Evolutionary conservation across 106 monocot species (phyloP).

Genomic region (Cymbidium sinense): DNA sequence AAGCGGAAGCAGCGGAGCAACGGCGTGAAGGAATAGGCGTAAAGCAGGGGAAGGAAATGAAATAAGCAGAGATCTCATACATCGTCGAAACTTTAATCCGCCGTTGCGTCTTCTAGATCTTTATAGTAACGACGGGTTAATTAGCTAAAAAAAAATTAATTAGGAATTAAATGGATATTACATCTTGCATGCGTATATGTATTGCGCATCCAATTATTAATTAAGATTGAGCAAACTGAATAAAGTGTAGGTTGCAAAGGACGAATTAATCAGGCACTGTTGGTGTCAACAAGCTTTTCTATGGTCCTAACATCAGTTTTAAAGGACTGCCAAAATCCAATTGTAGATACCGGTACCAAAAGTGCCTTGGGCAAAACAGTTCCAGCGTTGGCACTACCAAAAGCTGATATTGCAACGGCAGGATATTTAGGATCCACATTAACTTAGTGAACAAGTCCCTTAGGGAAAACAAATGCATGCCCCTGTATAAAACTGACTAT

Average conservation of each 20-base stretch:
- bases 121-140: too few species aligned
- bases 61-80: too few species aligned
- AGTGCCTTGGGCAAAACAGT: conserved; percentile 13
- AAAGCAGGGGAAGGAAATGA: too few species aligned
- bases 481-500: neutral
- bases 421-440: neutral
- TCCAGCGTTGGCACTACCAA: conserved; percentile 17
- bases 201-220: neutral
- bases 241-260: neutral
- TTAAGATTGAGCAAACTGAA: neutral
- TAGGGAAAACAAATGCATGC: conserved; percentile 18
- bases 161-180: too few species aligned
- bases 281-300: neutral
- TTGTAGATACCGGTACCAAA: conserved; percentile 16
- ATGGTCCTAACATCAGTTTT: conserved; percentile 18
- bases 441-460: conserved; percentile 23
- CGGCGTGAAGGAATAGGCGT: too few species aligned
- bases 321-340: conserved; percentile 14
- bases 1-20: too few species aligned
- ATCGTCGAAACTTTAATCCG: too few species aligned
- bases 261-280: neutral
- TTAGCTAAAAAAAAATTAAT: too few species aligned
- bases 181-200: too few species aligned
- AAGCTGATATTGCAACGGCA: conserved; percentile 16
- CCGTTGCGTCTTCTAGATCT: too few species aligned